These are phyloP conservation scores for Knoxdaviesia proteae DNA, from an alignment of 2,329 filamentous ascomycete genomes.

Conservation along the genomic window DNA sequence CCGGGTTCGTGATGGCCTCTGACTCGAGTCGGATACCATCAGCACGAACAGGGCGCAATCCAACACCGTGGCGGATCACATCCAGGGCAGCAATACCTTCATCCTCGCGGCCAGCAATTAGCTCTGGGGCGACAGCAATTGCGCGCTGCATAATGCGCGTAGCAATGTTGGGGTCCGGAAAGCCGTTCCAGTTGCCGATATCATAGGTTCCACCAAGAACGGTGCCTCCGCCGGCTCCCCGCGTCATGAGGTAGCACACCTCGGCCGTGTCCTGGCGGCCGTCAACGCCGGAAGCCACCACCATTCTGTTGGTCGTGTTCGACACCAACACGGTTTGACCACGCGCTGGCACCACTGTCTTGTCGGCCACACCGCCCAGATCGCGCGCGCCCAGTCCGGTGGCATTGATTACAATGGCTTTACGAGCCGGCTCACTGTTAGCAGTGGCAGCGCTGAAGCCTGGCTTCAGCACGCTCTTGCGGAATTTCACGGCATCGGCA, in stretches of 20 bases:
- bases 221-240: constrained; percentile 62
- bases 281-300: constrained; percentile 49
- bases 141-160: constrained; percentile 67
- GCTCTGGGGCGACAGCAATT: constrained; percentile 39
- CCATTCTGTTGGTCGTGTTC: constrained; percentile 55
- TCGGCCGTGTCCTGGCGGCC: constrained; percentile 34
- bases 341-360: constrained; percentile 50
- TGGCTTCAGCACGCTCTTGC: constrained; percentile 14
- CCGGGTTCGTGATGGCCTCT: constrained; percentile 28
- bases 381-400: constrained; percentile 57
- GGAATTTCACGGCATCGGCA: constrained; percentile 33
- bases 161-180: constrained; percentile 62
- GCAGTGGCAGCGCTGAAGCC: neutral
- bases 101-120: constrained; percentile 32
- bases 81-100: constrained; percentile 48
- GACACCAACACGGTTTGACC: constrained; percentile 72
- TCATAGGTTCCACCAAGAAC: constrained; percentile 75
- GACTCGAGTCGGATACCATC: constrained; percentile 57
- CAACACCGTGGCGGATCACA: constrained; percentile 64
- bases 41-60: constrained; percentile 53
- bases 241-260: constrained; percentile 61
- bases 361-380: constrained; percentile 66
- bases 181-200: constrained; percentile 57
- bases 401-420: constrained; percentile 54
- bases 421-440: neutral